Evolutionary conservation across 1,284 basidiomycete species (phyloP).

Genomic region (Malassezia sympodialis): DNA sequence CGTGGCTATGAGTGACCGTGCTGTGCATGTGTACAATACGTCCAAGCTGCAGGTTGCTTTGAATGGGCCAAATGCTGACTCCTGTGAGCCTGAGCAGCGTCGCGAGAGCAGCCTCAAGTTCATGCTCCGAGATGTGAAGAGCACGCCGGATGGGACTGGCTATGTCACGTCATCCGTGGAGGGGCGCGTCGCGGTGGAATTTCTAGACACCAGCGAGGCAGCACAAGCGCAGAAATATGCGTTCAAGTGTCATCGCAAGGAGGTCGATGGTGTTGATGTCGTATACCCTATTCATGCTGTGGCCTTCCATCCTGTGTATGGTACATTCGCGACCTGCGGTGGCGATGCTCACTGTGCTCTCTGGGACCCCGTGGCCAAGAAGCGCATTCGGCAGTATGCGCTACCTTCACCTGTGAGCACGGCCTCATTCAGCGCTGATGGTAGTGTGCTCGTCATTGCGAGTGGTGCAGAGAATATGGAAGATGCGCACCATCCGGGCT

Average conservation of each 20-base stretch:
- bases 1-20: conserved; percentile 33
- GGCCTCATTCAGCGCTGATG: conserved; percentile 28
- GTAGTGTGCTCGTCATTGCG: conserved; percentile 28
- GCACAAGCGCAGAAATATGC: conserved; percentile 82
- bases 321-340: conserved; percentile 87
- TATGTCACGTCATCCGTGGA: conserved; percentile 90
- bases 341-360: conserved; percentile 83
- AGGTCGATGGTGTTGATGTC: conserved; percentile 81
- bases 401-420: conserved; percentile 27
- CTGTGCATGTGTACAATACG: conserved; percentile 34
- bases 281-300: conserved; percentile 96
- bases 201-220: conserved; percentile 71
- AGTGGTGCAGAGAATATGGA: conserved; percentile 30
- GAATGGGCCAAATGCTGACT: conserved; percentile 9
- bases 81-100: conserved; percentile 53
- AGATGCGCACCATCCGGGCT: conserved; percentile 13
- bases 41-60: conserved; percentile 19
- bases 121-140: conserved; percentile 78
- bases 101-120: conserved; percentile 89
- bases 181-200: conserved; percentile 91
- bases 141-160: conserved; percentile 81
- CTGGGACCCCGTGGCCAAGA: conserved; percentile 96
- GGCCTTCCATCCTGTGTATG: conserved; percentile 65
- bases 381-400: conserved; percentile 76
- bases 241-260: conserved; percentile 91